Percentiles rank a stretch among this genome's conserved stretches.
These are phyloP conservation scores for Pleurotus citrinopileatus DNA, from an alignment of 768 basidiomycete genomes.

Conservation along the genomic window DNA sequence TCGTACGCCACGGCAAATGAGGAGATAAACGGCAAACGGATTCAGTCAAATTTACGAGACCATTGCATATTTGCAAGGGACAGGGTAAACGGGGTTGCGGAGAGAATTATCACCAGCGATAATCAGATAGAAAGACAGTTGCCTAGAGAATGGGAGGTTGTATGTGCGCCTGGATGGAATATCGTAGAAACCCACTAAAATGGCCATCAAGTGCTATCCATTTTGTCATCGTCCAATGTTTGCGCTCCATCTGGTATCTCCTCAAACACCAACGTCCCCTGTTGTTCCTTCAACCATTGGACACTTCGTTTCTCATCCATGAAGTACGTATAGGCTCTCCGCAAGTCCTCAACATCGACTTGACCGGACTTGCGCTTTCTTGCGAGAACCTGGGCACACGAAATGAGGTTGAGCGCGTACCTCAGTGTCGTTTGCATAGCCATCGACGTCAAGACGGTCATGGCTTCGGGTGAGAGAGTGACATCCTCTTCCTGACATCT, in stretches of 20 bases:
- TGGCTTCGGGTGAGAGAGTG: slow-evolving; percentile 67
- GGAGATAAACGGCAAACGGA: too few species aligned
- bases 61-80: too few species aligned
- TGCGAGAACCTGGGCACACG: slow-evolving; percentile 85
- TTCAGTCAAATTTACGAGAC: too few species aligned
- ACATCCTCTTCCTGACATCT: slow-evolving; percentile 97
- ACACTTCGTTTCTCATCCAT: slow-evolving; percentile 93
- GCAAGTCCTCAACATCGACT: slow-evolving; percentile 84
- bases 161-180: too few species aligned
- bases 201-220: slow-evolving; percentile 24
- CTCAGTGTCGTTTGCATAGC: slow-evolving; percentile 87
- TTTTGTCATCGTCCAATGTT: slow-evolving; percentile 28
- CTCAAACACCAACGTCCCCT: slow-evolving; percentile 72
- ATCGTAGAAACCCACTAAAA: not conserved
- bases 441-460: slow-evolving; percentile 83
- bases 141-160: not conserved
- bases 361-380: slow-evolving; percentile 75
- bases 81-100: too few species aligned
- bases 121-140: too few species aligned
- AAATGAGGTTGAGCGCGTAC: slow-evolving; percentile 93
- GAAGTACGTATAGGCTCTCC: slow-evolving; percentile 84
- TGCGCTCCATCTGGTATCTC: slow-evolving; percentile 44
- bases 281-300: slow-evolving; percentile 87
- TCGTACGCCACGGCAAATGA: too few species aligned
- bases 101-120: too few species aligned